Evolutionary conservation across 495 filamentous ascomycete genomes (phyloP), one percentile per base, ranked within the genome.

Genomic region (Neurospora tetraspora): DNA sequence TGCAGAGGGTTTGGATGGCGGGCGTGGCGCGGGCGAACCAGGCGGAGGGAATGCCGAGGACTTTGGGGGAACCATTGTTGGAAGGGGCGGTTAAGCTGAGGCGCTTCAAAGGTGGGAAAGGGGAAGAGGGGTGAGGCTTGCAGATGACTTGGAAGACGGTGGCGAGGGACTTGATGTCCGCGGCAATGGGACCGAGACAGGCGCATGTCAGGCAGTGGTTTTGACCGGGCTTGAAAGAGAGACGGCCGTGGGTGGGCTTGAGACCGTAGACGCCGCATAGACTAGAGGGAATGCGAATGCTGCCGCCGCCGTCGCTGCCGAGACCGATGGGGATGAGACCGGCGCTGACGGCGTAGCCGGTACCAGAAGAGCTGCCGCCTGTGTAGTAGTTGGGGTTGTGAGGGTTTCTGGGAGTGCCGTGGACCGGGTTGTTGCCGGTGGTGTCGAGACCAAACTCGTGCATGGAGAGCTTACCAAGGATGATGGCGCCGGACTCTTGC

Each of bases 191-290:
- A 0, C 94, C 94, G 16, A 86, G 77, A 0, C 93, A 91, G 23
- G 84, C 88, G 16, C 88, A 89, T 4, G 86, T 89, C 16, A 85
- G 81, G 40, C 86, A 89, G 43, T 90, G 86, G 69, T 87, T 88
- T 12, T 84, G 77, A 0, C 90, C 87, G 1, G 92, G 93, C 0
- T 81, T 79, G 39, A 81, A 83, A 40, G 91, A 92, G 11, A 96
- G 80, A 16, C 94, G 89, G 68, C 88, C 86, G 76, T 95, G 92
- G 11, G 88, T 89, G 0, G 94, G 88, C 76, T 97, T 97, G 38
- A 97, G 87, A 4, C 94, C 94, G 81, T 89, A 96, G 39, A 95
- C 81, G 39, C 93, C 93, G 78, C 93, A 96, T 79, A 91, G 93
- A 20, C 87, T 86, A 2, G 91, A 82, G 0, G 94, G 94, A 69